Evolutionary conservation across 306 rosid species (phyloP).

Genomic region (Lathyrus aphaca): DNA sequence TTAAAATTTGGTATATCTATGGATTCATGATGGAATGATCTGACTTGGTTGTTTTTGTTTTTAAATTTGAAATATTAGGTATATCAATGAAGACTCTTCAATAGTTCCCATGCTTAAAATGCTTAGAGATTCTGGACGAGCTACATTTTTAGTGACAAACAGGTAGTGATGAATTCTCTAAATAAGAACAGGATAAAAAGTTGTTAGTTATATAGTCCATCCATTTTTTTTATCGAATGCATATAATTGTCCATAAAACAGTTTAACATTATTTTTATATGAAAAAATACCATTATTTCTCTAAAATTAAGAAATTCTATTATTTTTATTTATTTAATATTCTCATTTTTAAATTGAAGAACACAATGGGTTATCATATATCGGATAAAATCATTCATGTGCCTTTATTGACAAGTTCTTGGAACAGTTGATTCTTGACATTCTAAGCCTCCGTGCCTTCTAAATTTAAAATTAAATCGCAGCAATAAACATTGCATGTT

Average conservation of each 20-base stretch:
- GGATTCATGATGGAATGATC: slow-evolving; percentile 27
- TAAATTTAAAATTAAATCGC: slow-evolving; percentile 19
- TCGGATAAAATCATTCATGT: slow-evolving; percentile 1
- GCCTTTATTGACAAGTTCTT: slow-evolving; percentile 13
- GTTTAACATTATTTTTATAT: background rate
- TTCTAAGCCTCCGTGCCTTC: background rate
- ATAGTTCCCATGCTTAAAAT: slow-evolving; percentile 93
- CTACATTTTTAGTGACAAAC: slow-evolving; percentile 96
- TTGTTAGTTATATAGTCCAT: background rate
- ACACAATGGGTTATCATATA: background rate
- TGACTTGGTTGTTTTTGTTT: slow-evolving; percentile 42
- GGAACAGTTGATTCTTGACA: slow-evolving; percentile 11
- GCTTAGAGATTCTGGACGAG: slow-evolving; percentile 88
- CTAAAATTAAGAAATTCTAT: background rate
- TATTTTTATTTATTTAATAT: background rate
- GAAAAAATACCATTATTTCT: background rate
- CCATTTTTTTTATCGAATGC: slow-evolving; percentile 6
- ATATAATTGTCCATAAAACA: background rate
- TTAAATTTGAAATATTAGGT: slow-evolving; percentile 53
- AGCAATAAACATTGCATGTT: slow-evolving; percentile 5
- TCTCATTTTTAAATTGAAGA: slow-evolving; percentile 22
- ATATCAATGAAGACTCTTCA: slow-evolving; percentile 70
- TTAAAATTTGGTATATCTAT: slow-evolving; percentile 24
- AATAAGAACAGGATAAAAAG: background rate
- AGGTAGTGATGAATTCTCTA: slow-evolving; percentile 56